Evolutionary conservation across 306 rosid genomes (phyloP).

Genomic region (Alnus glutinosa): DNA sequence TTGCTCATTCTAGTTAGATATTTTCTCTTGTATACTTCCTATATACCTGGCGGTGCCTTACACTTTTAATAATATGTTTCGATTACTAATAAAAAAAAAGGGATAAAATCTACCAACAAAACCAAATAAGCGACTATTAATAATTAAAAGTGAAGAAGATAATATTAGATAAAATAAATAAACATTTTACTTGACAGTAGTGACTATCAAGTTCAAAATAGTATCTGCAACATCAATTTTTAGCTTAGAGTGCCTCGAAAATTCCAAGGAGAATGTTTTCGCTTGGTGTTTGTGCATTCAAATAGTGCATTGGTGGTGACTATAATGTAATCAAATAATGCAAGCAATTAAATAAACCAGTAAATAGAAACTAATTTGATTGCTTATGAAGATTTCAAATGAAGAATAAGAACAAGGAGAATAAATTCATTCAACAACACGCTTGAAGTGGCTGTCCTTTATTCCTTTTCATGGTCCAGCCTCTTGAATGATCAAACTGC

Average conservation of each 20-base stretch:
- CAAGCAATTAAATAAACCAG: not conserved
- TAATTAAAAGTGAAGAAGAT: constrained; percentile 4
- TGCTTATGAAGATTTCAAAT: not conserved
- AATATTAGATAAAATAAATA: not conserved
- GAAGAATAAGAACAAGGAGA: not conserved
- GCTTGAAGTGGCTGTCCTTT: not conserved
- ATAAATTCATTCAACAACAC: not conserved
- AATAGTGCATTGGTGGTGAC: not conserved
- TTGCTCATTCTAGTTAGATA: no score
- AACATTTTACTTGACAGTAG: not conserved
- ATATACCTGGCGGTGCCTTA: no score
- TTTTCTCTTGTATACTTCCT: no score
- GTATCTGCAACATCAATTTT: not conserved
- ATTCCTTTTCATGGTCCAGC: not conserved
- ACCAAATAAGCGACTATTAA: constrained; percentile 1
- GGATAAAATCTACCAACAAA: not conserved
- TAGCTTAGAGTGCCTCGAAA: not conserved
- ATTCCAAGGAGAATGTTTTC: not conserved
- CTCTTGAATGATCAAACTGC: not conserved
- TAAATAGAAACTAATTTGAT: not conserved
- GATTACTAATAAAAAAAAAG: no score
- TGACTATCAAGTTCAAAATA: not conserved
- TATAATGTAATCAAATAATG: not conserved
- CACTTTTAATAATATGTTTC: no score
- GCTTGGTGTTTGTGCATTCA: not conserved